A percentile compares a stretch with the other conserved stretches of the same genome.
These are phyloP conservation scores for Gypsophila paniculata DNA, from an alignment of 179 eudicot genomes.

Conservation along the genomic window DNA sequence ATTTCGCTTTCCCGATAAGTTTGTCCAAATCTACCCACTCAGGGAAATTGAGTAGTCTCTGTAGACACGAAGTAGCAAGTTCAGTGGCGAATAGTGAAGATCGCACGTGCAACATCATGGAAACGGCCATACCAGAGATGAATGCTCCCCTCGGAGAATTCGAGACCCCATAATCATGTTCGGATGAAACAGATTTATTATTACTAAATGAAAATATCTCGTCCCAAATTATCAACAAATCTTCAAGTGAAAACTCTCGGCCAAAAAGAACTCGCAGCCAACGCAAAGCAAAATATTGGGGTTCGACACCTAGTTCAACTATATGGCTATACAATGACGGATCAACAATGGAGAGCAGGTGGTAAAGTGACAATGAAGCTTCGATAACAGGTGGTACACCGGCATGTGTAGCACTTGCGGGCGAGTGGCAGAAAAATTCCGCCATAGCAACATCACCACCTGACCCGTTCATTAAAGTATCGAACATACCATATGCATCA, in stretches of 20 bases:
- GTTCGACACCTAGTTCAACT: slow-evolving; percentile 91
- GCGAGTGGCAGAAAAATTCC: slow-evolving; percentile 62
- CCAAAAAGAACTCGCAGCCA: slow-evolving; percentile 93
- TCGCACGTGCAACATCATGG: slow-evolving; percentile 80
- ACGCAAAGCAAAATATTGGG: slow-evolving; percentile 92
- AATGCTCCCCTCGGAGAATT: slow-evolving; percentile 83
- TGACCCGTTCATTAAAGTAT: slow-evolving; percentile 83
- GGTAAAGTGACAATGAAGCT: slow-evolving; percentile 81
- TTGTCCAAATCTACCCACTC: slow-evolving; percentile 53
- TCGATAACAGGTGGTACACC: slow-evolving; percentile 81
- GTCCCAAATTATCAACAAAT: slow-evolving; percentile 77
- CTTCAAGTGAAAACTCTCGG: slow-evolving; percentile 79
- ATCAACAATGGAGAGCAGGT: slow-evolving; percentile 77
- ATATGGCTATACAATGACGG: slow-evolving; percentile 77
- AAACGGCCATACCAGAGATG: slow-evolving; percentile 78
- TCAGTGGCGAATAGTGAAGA: slow-evolving; percentile 89
- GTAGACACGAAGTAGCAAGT: slow-evolving; percentile 84
- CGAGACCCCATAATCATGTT: slow-evolving; percentile 45
- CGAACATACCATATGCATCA: slow-evolving; percentile 87
- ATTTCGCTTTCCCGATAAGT: slow-evolving; percentile 63
- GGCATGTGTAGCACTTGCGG: slow-evolving; percentile 38
- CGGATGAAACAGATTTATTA: slow-evolving; percentile 30
- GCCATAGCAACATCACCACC: slow-evolving; percentile 89
- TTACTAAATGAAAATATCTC: slow-evolving; percentile 77
- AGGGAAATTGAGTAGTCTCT: slow-evolving; percentile 85